phyloP scores from a whole-genome alignment of 139 green algal genomes.

The Limnomonas spitsbergensis region DNA sequence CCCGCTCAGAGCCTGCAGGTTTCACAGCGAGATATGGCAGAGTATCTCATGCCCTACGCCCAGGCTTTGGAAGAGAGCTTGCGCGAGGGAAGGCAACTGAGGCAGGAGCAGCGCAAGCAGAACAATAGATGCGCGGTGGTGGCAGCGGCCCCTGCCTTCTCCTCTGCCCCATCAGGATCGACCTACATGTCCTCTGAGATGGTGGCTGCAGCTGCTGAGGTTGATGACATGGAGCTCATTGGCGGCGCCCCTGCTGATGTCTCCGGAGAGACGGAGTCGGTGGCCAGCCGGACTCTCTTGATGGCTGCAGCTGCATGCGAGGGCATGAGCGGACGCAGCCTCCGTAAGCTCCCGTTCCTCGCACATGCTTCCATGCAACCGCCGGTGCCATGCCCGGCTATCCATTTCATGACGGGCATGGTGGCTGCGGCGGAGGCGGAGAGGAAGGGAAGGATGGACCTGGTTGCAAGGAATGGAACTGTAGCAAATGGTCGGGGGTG shows the following conservation, averaged over 20 bases:
- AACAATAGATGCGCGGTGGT: background rate
- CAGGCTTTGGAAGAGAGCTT: background rate
- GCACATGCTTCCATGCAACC: constrained; percentile 47
- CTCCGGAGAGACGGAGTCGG: background rate
- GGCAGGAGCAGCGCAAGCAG: background rate
- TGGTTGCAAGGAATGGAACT: too few species aligned
- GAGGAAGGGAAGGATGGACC: background rate
- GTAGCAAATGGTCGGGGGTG: too few species aligned
- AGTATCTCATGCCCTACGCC: background rate
- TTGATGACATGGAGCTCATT: background rate
- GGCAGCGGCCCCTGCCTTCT: background rate
- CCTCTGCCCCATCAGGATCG: background rate
- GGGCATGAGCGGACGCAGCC: constrained; percentile 63
- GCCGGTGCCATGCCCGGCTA: background rate
- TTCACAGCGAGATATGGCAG: background rate
- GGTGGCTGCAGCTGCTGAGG: background rate
- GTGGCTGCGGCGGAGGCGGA: background rate
- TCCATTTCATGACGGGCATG: background rate
- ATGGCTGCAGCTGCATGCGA: constrained; percentile 48
- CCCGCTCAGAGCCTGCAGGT: background rate
- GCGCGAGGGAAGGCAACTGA: background rate
- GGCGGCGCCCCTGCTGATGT: background rate
- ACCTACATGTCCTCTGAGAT: background rate
- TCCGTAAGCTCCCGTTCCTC: constrained; percentile 82
- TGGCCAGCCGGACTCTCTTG: constrained; percentile 29